Conservation (phyloP, 345 rosid species). For the Eucalyptus marginata region DNA sequence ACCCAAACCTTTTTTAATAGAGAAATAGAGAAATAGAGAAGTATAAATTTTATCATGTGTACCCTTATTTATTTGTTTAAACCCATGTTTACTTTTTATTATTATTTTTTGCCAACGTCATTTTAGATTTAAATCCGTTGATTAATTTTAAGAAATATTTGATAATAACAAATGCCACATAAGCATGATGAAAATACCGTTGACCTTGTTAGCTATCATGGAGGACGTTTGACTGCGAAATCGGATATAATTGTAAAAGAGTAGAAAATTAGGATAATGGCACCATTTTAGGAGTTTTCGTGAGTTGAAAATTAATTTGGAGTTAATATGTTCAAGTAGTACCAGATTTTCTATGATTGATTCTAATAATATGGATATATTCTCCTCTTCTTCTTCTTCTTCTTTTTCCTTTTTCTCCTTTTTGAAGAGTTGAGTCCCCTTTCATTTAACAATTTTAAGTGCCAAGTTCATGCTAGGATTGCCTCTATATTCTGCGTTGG, state of each 20-base stretch:
- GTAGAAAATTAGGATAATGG: neutral
- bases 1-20: too few relatives aligned
- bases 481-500: neutral
- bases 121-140: neutral
- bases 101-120: neutral
- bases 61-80: neutral
- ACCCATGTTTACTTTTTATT: neutral
- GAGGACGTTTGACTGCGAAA: accelerated
- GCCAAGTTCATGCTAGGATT: neutral
- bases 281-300: neutral
- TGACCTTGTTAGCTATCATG: neutral
- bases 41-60: too few relatives aligned
- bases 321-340: neutral
- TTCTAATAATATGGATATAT: neutral
- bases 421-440: neutral
- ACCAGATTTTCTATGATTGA: neutral
- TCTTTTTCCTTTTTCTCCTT: neutral
- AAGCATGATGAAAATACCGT: neutral
- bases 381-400: too few relatives aligned
- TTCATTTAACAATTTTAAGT: neutral
- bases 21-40: too few relatives aligned
- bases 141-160: too few relatives aligned
- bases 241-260: neutral
- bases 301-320: neutral
- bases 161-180: too few relatives aligned